Conservation (phyloP, 192 early-diverging fungal genomes). For the Coemansia sp. region DNA sequence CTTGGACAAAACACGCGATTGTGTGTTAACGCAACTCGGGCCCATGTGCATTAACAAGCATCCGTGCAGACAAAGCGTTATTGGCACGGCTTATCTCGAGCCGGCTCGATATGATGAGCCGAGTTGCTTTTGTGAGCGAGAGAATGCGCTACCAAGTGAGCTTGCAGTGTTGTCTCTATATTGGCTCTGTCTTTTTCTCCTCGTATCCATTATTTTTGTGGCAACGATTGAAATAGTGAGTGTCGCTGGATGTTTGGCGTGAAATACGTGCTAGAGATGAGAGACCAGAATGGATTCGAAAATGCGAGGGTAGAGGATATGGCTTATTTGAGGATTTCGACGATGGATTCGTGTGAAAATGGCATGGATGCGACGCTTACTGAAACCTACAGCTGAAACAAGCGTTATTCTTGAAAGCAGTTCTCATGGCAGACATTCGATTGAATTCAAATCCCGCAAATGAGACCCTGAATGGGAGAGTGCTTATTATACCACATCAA, state of each 20-base stretch:
- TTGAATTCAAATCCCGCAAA: too few species aligned
- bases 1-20: background rate
- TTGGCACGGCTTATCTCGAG: too few species aligned
- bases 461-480: too few species aligned
- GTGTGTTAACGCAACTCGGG: conserved; percentile 3
- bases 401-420: too few species aligned
- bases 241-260: conserved; percentile 7
- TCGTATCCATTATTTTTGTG: conserved; percentile 25
- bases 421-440: too few species aligned
- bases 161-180: background rate
- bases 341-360: background rate
- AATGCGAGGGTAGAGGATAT: background rate
- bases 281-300: conserved; percentile 1
- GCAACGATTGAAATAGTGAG: conserved; percentile 28
- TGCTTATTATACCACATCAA: too few species aligned
- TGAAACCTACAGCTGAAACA: too few species aligned
- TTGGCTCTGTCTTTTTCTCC: conserved; percentile 21
- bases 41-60: conserved; percentile 1
- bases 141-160: too few species aligned
- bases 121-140: too few species aligned
- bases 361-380: background rate
- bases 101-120: too few species aligned
- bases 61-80: too few species aligned
- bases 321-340: background rate
- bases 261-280: conserved; percentile 4